Conservation (phyloP, 148 eudicot genomes). For the Euryodendron excelsum region DNA sequence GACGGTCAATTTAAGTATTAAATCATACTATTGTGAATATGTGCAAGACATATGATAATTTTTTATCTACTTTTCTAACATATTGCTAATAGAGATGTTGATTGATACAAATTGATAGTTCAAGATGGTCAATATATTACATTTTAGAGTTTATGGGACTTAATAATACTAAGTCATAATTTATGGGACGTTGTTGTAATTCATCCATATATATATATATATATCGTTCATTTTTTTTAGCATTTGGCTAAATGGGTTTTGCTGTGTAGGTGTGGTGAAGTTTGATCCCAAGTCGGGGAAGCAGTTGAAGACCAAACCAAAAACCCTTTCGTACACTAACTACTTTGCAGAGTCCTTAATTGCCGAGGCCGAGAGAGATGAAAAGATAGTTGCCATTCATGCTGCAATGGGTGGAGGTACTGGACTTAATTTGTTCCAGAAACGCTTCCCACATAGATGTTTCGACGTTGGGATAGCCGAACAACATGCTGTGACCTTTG, state of each 20-base stretch:
- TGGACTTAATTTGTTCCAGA: constrained; percentile 35
- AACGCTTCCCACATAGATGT: constrained; percentile 29
- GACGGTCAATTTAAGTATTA: no score
- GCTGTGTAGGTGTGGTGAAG: constrained; percentile 29
- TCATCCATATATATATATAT: no score
- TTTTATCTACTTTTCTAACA: no score
- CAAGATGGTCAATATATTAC: no score
- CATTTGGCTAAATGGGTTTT: neutral
- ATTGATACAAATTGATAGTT: no score
- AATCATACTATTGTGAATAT: no score
- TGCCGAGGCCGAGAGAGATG: constrained; percentile 41
- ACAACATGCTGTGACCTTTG: constrained; percentile 49
- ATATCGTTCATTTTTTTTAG: neutral
- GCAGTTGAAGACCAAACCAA: constrained; percentile 22
- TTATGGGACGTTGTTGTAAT: no score
- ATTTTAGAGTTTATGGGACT: no score
- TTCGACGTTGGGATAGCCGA: constrained; percentile 51
- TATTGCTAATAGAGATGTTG: no score
- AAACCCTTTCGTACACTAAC: constrained; percentile 35
- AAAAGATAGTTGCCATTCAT: constrained; percentile 40
- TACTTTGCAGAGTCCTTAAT: constrained; percentile 42
- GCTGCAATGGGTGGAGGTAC: constrained; percentile 54
- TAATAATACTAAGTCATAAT: no score
- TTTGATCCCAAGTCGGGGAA: constrained; percentile 31
- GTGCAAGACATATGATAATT: no score